These are phyloP conservation scores for Pichia sp. DNA, from an alignment of 1,139 yeast species.

Conservation along the genomic window DNA sequence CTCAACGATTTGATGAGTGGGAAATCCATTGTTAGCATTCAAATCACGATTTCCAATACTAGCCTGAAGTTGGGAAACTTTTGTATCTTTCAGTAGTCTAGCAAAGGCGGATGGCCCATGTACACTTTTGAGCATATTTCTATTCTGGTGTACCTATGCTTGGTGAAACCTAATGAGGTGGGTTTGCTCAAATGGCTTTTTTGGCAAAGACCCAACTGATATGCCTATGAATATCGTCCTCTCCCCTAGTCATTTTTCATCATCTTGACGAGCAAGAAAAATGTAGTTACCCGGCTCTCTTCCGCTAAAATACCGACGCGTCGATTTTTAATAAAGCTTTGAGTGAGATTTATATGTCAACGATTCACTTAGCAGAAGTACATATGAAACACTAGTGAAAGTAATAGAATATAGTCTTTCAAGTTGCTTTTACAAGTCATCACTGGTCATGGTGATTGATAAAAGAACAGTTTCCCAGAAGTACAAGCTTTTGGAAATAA, in stretches of 20 bases:
- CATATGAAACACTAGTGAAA: too few species aligned
- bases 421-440: background rate
- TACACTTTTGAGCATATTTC: constrained; percentile 24
- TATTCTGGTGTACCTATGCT: background rate
- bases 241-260: background rate
- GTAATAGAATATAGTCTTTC: background rate
- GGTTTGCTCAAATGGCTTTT: too few species aligned
- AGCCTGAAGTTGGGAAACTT: constrained; percentile 32
- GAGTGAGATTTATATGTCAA: background rate
- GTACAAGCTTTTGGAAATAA: constrained; percentile 80
- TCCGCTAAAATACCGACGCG: background rate
- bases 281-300: background rate
- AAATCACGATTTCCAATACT: constrained; percentile 25
- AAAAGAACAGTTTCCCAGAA: constrained; percentile 34
- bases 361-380: background rate
- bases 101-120: constrained; percentile 26
- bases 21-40: constrained; percentile 32
- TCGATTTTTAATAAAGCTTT: background rate
- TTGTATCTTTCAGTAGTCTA: constrained; percentile 28
- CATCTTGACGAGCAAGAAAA: background rate
- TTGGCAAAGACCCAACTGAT: too few species aligned
- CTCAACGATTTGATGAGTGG: constrained; percentile 56
- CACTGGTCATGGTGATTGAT: constrained; percentile 1
- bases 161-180: too few species aligned
- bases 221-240: too few species aligned